Evolutionary conservation across 2,329 filamentous ascomycete species (phyloP), one percentile per base, ranked within the genome.

Genomic region (Cladosporium sp.): DNA sequence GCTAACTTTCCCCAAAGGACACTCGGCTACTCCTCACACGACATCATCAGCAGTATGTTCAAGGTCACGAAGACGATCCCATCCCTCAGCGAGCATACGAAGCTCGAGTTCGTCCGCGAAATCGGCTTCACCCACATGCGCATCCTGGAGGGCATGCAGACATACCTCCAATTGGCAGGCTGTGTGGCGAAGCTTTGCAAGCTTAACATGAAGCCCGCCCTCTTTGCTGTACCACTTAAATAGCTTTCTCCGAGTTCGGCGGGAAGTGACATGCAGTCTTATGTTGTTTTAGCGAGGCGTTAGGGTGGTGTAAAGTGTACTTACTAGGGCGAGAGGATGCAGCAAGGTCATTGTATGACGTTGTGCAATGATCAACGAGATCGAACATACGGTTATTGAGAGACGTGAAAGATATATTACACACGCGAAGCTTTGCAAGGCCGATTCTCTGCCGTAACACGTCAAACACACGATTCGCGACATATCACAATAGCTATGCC

Each of bases 91-190:
- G 95, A 99, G 80, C 93, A 98, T 78, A 89, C 93, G 18, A 97
- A 97, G 82, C 83, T 99, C 67, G 94, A 98, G 76, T 99, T 98
- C 73, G 96, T 98, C 57, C 67, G 78, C 81, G 95, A 97, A 80
- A 99, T 99, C 78, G 95, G 95, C 62, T 98, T 98, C 79, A 96
- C 95, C 2, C 95, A 99, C 76, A 99, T 99, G 95, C 93, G 96
- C 78, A 94, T 99, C 64, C 82, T 99, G n/a, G 95, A 99, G 76
- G 95, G 95, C 32, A 92, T 99, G 26, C 94, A 98, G 80, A 97
- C 94, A 8, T 85, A 97, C 68, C 85, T 99, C 66, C 95, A 99
- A 79, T 84, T 99, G 54, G 96, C 92, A 75, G 95, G 94, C 13
- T 98, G 94, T 76, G 85, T 99, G 25, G 93, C 92, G 18, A 89